Base-by-base conservation (phyloP, 2,329 filamentous ascomycete genomes). In the Dothideomycetes sp. region DNA sequence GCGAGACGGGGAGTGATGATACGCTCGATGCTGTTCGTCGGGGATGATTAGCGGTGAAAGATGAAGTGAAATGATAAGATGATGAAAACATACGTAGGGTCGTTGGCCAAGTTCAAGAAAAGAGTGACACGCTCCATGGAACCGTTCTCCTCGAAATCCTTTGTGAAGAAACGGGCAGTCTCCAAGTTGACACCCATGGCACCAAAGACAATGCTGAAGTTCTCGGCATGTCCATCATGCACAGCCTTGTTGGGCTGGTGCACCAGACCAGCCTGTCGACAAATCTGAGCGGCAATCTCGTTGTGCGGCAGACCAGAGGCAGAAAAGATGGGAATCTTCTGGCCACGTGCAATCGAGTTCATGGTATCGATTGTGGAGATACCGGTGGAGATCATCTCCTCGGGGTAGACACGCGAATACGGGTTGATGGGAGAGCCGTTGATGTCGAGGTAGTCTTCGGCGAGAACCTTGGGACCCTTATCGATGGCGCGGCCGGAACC, bases 121-220 rank as follows among this genome's bases (percentile, higher is more conserved):
- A 98, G 73, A 5, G 93, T 96, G 53, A 85, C 81, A 67, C 91
- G 85, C 70, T 95, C 91, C 80, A 98, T 79, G 68, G 85, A 94
- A 53, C 93, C 93, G 65, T 98, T 98, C 75, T 98, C 87, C 65
- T 98, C 91, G 58, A 98, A 98, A 58, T 98, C 91, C 50, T 86
- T 78, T 29, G 89, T 96, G 72, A 98, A 98, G 77, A 98, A 98
- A 54, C 91, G 84, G 55, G 84, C 85, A 22, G 91, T 98, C 63
- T 98, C 91, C 81, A 98, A 79, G 72, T 98, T 98, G 54, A 98
- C 91, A 87, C 91, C 91, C 91, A 98, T 98, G 58, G 91, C 91
- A 59, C 86, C 93, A 61, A 98, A 98, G 42, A 98, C 91, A 56
- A 98, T 98, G 45, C 88, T 95, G 75, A 98, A 98, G 72, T 98